These are phyloP conservation scores for Phytophthora ramorum DNA, from an alignment of 352 stramenopile genomes.

Conservation along the genomic window DNA sequence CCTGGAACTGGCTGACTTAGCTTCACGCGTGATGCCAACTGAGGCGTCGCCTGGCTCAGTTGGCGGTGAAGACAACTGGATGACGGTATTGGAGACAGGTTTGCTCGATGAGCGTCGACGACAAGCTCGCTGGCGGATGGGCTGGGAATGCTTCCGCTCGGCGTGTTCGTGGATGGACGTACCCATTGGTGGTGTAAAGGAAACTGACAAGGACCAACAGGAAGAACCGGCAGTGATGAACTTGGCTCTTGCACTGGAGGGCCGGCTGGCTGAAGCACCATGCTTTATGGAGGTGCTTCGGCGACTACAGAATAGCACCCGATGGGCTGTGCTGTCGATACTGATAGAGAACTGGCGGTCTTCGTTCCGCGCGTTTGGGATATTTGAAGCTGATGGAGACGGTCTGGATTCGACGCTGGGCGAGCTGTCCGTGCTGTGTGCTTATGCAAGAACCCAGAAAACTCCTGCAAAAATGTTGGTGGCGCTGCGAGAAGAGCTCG, in stretches of 20 bases:
- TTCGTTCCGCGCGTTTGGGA: constrained; percentile 20
- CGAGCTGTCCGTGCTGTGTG: constrained; percentile 57
- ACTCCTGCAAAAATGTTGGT: constrained; percentile 43
- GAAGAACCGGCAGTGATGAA: constrained; percentile 36
- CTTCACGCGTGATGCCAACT: constrained; percentile 17
- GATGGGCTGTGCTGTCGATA: constrained; percentile 29
- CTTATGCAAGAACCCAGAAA: constrained; percentile 45
- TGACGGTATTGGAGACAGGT: constrained; percentile 41
- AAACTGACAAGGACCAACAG: constrained; percentile 10
- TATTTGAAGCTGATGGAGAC: constrained; percentile 13
- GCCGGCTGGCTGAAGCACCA: constrained; percentile 44
- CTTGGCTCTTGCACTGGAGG: constrained; percentile 70
- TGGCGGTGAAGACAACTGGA: constrained; percentile 26
- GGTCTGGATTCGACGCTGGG: constrained; percentile 31
- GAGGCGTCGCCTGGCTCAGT: not conserved
- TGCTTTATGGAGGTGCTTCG: constrained; percentile 43
- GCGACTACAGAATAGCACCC: constrained; percentile 37
- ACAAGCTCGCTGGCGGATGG: constrained; percentile 53
- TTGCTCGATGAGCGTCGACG: constrained; percentile 32
- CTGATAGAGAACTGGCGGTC: constrained; percentile 62
- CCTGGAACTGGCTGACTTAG: constrained; percentile 37
- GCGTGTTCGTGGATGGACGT: constrained; percentile 69
- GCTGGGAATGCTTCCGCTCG: constrained; percentile 74
- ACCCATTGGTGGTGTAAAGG: constrained; percentile 30
- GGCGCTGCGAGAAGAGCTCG: constrained; percentile 58